These are phyloP conservation scores for Exophiala dermatitidis DNA, from an alignment of 2,329 filamentous ascomycete genomes.

Conservation along the genomic window DNA sequence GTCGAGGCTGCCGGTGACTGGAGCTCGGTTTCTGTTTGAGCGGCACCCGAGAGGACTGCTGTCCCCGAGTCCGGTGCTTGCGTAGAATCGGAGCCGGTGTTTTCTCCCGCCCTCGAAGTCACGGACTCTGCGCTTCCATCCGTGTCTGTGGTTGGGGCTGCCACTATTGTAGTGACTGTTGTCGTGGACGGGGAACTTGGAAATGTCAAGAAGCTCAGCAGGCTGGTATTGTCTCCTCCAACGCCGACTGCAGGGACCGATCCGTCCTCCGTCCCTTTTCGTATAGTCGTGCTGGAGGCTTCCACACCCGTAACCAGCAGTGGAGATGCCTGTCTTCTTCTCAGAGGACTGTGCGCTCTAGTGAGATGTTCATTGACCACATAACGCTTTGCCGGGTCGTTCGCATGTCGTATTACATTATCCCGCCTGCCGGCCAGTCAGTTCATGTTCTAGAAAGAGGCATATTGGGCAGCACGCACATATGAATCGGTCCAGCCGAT, in stretches of 20 bases:
- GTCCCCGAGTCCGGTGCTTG: neutral
- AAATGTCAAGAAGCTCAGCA: slow-evolving; percentile 18
- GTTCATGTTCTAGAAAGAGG: neutral
- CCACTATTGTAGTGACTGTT: neutral
- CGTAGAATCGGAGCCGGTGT: neutral
- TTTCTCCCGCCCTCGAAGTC: neutral
- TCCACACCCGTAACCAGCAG: slow-evolving; percentile 7
- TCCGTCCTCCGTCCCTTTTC: slow-evolving; percentile 23
- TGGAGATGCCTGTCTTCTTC: slow-evolving; percentile 10
- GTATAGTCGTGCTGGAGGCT: slow-evolving; percentile 9
- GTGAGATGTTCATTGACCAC: slow-evolving; percentile 10
- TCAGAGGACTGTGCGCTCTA: neutral
- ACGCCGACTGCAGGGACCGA: slow-evolving; percentile 23
- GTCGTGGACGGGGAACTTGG: slow-evolving; percentile 3
- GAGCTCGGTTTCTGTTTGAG: neutral
- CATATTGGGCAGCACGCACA: slow-evolving; percentile 3
- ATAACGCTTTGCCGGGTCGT: slow-evolving; percentile 14
- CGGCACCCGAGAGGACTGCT: neutral
- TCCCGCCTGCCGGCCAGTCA: slow-evolving; percentile 12
- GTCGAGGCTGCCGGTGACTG: slow-evolving; percentile 1
- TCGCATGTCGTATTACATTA: slow-evolving; percentile 15
- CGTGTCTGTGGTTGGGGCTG: neutral
- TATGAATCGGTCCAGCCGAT: slow-evolving; percentile 25
- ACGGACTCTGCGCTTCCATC: neutral
- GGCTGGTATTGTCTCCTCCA: slow-evolving; percentile 18